phyloP scores from a whole-genome alignment of 768 basidiomycete species.

The Termitomyces eurrhizus region DNA sequence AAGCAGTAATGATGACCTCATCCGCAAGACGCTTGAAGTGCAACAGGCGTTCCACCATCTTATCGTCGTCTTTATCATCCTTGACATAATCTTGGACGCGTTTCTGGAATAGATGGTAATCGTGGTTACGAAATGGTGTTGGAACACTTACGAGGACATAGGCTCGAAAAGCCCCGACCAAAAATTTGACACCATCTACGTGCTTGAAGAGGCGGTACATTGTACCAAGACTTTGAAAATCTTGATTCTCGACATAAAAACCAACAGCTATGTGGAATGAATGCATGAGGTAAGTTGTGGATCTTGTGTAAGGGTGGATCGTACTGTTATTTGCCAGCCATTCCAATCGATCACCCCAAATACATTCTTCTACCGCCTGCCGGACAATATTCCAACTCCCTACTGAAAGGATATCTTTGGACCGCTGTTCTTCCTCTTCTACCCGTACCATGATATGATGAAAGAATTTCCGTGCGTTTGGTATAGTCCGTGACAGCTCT shows the following conservation, averaged over 20 bases:
- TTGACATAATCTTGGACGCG: constrained; percentile 63
- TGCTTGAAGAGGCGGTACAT: constrained; percentile 64
- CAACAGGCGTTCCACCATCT: constrained; percentile 74
- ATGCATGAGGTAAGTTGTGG: background rate
- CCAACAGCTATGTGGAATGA: constrained; percentile 41
- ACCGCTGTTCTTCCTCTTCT: constrained; percentile 55
- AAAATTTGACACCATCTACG: constrained; percentile 47
- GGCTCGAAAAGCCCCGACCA: constrained; percentile 59
- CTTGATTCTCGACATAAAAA: constrained; percentile 43
- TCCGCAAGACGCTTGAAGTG: constrained; percentile 62
- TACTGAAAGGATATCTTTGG: constrained; percentile 44
- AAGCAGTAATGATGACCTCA: constrained; percentile 43
- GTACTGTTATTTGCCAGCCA: constrained; percentile 33
- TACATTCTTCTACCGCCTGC: constrained; percentile 48
- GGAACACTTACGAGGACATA: constrained; percentile 49
- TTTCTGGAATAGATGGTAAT: constrained; percentile 30
- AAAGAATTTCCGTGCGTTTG: constrained; percentile 53
- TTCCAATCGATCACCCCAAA: constrained; percentile 40
- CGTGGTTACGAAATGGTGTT: background rate
- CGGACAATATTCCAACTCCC: constrained; percentile 47
- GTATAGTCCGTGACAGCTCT: constrained; percentile 28
- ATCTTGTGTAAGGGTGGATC: constrained; percentile 5
- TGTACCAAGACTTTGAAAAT: constrained; percentile 36
- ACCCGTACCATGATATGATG: constrained; percentile 40
- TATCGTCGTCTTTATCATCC: constrained; percentile 58